Conservation (phyloP, 768 basidiomycete genomes). For the Podaxis sp. region DNA sequence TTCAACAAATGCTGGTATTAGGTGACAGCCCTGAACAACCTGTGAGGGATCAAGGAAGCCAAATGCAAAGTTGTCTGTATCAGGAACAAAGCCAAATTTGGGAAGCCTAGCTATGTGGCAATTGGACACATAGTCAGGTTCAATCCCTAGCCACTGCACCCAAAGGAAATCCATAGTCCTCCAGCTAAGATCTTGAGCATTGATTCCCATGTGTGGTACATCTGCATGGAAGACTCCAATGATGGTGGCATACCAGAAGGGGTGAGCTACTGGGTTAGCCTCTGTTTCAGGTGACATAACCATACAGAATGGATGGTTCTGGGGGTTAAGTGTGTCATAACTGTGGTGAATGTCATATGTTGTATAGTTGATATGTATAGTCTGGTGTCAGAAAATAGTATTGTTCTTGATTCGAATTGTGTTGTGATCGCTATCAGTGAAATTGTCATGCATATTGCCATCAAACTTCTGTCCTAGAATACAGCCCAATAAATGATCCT, state of each 20-base stretch:
- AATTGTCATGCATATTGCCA: constrained; percentile 11
- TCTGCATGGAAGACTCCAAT: constrained; percentile 23
- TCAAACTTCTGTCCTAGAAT: constrained; percentile 19
- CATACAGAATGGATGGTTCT: neutral
- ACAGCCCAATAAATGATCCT: constrained; percentile 34
- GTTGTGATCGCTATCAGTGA: constrained; percentile 9
- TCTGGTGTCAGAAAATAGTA: constrained; percentile 17
- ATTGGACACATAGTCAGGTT: constrained; percentile 27
- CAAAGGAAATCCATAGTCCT: constrained; percentile 31
- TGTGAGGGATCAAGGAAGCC: constrained; percentile 34
- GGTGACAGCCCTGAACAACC: constrained; percentile 31
- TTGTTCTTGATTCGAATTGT: constrained; percentile 13
- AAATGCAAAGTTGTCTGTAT: constrained; percentile 26
- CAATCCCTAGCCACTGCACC: constrained; percentile 21
- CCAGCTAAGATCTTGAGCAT: neutral
- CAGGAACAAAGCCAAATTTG: constrained; percentile 36
- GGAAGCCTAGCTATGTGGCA: constrained; percentile 31
- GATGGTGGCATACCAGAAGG: constrained; percentile 27
- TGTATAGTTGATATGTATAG: constrained; percentile 21
- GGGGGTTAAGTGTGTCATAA: constrained; percentile 23
- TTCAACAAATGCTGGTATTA: constrained; percentile 32
- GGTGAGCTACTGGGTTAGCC: constrained; percentile 13
- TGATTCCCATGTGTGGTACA: constrained; percentile 18
- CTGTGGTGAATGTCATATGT: constrained; percentile 22
- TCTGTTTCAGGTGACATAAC: constrained; percentile 4